A percentile compares a stretch with the other conserved stretches of the same genome.
Evolutionary conservation across 352 stramenopile genomes (phyloP).

Genomic region (Phytophthora brassicae): DNA sequence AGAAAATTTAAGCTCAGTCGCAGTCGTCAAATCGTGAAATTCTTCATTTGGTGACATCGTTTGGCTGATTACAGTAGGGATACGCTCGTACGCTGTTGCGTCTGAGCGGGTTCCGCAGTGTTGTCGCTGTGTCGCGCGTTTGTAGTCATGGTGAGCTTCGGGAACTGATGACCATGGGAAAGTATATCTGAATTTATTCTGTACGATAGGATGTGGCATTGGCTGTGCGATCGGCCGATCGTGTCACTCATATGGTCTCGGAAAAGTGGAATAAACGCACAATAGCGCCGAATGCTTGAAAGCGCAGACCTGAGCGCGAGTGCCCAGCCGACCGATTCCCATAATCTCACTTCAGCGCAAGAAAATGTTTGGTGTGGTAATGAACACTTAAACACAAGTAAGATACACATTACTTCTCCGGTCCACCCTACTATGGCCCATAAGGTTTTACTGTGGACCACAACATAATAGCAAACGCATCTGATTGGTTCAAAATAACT

Average conservation of each 20-base stretch:
- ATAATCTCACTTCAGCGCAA: too few relatives aligned
- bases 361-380: too few relatives aligned
- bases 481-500: too few relatives aligned
- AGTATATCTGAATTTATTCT: background rate
- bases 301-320: too few relatives aligned
- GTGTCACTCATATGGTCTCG: background rate
- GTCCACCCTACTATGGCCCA: too few relatives aligned
- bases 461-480: too few relatives aligned
- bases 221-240: background rate
- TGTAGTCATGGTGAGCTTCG: background rate
- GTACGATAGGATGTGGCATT: background rate
- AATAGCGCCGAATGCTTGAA: too few relatives aligned
- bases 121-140: background rate
- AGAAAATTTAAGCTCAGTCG: too few relatives aligned
- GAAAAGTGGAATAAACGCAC: background rate
- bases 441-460: too few relatives aligned
- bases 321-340: too few relatives aligned
- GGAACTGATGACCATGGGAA: background rate
- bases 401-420: too few relatives aligned
- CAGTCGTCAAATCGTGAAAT: background rate
- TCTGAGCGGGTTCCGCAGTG: background rate
- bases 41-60: background rate
- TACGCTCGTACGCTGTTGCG: background rate
- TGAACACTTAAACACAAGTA: too few relatives aligned
- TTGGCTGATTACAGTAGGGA: background rate